Conservation (phyloP, 352 stramenopile species). For the Blastocystis sp. region DNA sequence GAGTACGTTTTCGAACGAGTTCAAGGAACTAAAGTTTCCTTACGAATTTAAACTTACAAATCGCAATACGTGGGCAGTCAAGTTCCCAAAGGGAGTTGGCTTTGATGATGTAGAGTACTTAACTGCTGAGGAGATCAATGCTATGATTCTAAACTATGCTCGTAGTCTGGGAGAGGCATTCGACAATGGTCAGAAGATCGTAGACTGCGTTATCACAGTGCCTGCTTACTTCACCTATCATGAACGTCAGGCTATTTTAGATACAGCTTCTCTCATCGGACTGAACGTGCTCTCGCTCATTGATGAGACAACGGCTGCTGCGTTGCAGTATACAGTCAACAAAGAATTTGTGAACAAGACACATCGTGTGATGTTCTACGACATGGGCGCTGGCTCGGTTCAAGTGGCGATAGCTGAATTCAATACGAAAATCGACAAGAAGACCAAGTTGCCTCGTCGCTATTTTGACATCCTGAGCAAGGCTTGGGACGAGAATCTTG, state of each 20-base stretch:
- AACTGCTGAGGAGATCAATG: constrained; percentile 61
- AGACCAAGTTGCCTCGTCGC: constrained; percentile 43
- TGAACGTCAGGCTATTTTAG: constrained; percentile 84
- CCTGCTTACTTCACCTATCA: constrained; percentile 87
- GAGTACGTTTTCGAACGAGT: constrained; percentile 69
- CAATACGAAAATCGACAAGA: constrained; percentile 62
- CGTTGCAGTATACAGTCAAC: constrained; percentile 88
- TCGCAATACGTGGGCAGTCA: constrained; percentile 50
- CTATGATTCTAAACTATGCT: constrained; percentile 66
- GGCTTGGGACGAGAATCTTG: constrained; percentile 84
- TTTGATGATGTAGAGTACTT: constrained; percentile 59
- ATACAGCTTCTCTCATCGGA: constrained; percentile 85
- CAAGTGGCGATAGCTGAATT: constrained; percentile 62
- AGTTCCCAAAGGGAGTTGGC: constrained; percentile 48
- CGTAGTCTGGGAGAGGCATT: constrained; percentile 68
- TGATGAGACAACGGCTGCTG: constrained; percentile 94
- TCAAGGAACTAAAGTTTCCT: constrained; percentile 74
- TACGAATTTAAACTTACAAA: constrained; percentile 67
- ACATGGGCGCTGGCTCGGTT: constrained; percentile 82
- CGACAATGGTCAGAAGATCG: constrained; percentile 77
- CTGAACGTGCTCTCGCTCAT: constrained; percentile 90
- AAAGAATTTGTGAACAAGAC: constrained; percentile 78
- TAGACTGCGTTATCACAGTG: constrained; percentile 90
- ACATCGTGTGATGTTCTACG: constrained; percentile 89
- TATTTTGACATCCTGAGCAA: constrained; percentile 84